phyloP scores from a whole-genome alignment of 768 basidiomycete species.

The Tremella fuciformis region DNA sequence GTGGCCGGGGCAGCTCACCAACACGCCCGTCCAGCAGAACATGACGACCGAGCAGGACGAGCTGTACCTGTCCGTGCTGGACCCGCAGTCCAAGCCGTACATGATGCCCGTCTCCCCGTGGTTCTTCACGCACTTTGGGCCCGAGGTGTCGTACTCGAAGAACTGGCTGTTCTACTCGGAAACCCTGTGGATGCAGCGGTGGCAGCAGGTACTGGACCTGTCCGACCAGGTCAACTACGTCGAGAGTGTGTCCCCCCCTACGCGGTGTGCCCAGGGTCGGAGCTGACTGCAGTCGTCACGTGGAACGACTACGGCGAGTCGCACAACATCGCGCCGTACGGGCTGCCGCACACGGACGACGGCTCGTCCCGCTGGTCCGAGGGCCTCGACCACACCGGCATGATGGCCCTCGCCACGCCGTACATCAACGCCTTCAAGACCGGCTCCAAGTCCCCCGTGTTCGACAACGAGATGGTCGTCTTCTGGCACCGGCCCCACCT shows the following conservation, averaged over 20 bases:
- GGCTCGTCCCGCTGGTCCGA: conserved; percentile 46
- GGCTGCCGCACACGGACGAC: conserved; percentile 47
- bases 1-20: conserved; percentile 47
- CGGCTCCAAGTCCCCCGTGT: conserved; percentile 29
- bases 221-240: conserved; percentile 37
- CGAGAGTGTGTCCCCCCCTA: conserved; percentile 24
- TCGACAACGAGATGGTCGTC: conserved; percentile 44
- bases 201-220: conserved; percentile 45
- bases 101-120: conserved; percentile 46
- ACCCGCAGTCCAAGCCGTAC: conserved; percentile 29
- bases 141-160: conserved; percentile 47
- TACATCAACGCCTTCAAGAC: conserved; percentile 51
- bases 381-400: conserved; percentile 46
- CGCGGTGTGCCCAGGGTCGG: background rate
- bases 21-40: conserved; percentile 33
- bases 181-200: conserved; percentile 45
- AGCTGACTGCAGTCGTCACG: conserved; percentile 25
- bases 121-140: conserved; percentile 50
- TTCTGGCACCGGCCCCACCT: conserved; percentile 50
- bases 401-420: conserved; percentile 47
- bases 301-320: conserved; percentile 50
- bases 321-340: conserved; percentile 48
- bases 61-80: conserved; percentile 25
- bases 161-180: conserved; percentile 52
- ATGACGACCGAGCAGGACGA: conserved; percentile 36